Evolutionary conservation across 1,284 basidiomycete genomes (phyloP), one percentile per base, ranked within the genome.

Genomic region (Amylostereum areolatum): DNA sequence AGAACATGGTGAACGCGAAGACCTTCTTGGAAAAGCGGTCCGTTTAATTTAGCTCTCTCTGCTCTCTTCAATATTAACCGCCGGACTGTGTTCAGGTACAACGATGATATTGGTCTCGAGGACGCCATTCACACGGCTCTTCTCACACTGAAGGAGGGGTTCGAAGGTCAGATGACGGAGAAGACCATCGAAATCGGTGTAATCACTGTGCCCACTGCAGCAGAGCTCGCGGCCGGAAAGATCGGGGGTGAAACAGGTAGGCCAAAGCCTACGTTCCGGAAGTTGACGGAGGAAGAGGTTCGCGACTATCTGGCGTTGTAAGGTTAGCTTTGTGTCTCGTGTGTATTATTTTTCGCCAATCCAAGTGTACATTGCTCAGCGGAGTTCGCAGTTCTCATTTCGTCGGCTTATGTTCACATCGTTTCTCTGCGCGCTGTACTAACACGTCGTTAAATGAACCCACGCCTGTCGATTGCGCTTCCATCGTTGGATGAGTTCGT

Each of bases 121-220:
- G 97, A 99, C 66, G 97, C 97, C 25, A 99, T 99, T 60, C 97
- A 99, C 70, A 99, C 97, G 6, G 96, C 97, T n/a, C 81, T 99
- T 36, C 73, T 99, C 56, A 99, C 97, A 24, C 76, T 99, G 56
- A 99, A 99, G 71, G 97, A 99, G 72, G 96, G 96, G 7, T 98
- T 98, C 60, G 97, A 99, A 69, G 97, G 97, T 10, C 91, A 98
- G 66, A 98, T 99, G 95, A 98, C 96, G 24, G 96, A 98, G 72
- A 96, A 98, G 75, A 99, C 97, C 33, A 97, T 99, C 62, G 97
- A 99, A 71, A 95, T 99, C 52, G 97, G 97, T 43, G 85, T 99
- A 43, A 82, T 99, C 53, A 92, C 91, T 46, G 89, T 92, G 12
- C 92, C 94, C 4, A 88, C 83, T 25, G 64, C 76, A 27, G 82